These are phyloP conservation scores for Phlyctochytrium bullatum DNA, from an alignment of 192 early-diverging fungal species.

Conservation along the genomic window DNA sequence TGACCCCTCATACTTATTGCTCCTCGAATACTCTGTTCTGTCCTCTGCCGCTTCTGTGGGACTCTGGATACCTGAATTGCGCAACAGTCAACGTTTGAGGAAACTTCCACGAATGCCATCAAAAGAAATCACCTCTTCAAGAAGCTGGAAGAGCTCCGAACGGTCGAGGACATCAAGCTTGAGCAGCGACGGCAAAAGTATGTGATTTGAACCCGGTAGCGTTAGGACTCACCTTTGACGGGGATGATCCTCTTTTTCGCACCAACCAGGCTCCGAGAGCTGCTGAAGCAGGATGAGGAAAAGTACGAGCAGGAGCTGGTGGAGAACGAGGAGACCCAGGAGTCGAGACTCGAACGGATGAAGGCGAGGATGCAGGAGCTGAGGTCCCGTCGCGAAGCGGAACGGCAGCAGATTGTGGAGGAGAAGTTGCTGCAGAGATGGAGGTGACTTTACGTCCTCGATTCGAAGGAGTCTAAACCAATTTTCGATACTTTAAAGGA, in stretches of 20 bases:
- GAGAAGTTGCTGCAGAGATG: slow-evolving; percentile 48
- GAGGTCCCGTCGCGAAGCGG: slow-evolving; percentile 40
- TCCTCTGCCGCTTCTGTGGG: too few species aligned
- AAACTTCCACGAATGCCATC: slow-evolving; percentile 34
- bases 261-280: not conserved
- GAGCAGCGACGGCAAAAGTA: slow-evolving; percentile 35
- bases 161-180: slow-evolving; percentile 18
- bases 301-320: slow-evolving; percentile 29
- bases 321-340: slow-evolving; percentile 33
- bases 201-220: not conserved
- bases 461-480: too few species aligned
- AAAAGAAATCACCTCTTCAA: slow-evolving; percentile 30
- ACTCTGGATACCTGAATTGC: too few species aligned
- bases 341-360: slow-evolving; percentile 42
- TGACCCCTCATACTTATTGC: too few species aligned
- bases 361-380: slow-evolving; percentile 38
- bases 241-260: not conserved
- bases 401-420: slow-evolving; percentile 45
- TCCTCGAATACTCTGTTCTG: too few species aligned
- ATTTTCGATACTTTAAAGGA: slow-evolving; percentile 21
- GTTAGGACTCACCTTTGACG: not conserved
- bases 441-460: slow-evolving; percentile 30
- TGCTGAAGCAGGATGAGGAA: slow-evolving; percentile 32
- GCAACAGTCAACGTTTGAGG: slow-evolving; percentile 43
- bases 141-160: slow-evolving; percentile 30